phyloP scores from a whole-genome alignment of 768 basidiomycete species.

The Lactarius pseudohatsudake region DNA sequence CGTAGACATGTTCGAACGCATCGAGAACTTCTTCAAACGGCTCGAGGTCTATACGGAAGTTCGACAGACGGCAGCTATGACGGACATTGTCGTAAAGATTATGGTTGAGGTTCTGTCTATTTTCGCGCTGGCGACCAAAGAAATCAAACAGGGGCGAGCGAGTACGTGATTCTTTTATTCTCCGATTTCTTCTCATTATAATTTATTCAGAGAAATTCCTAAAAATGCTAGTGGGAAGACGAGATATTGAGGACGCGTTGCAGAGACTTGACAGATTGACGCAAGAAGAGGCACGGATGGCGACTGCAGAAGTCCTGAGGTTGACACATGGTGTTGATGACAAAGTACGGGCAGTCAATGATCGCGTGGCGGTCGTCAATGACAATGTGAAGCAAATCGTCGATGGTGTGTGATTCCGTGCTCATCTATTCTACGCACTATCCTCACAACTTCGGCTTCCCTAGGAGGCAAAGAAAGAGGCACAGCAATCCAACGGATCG shows the following conservation, averaged over 20 bases:
- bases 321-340: not conserved
- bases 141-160: not conserved
- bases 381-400: too few relatives aligned
- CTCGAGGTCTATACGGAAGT: not conserved
- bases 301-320: not conserved
- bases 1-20: not conserved
- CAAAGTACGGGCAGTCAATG: too few relatives aligned
- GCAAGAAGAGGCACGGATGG: not conserved
- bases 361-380: not conserved
- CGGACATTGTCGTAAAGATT: not conserved
- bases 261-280: too few relatives aligned
- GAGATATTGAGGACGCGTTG: not conserved
- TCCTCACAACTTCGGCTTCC: not conserved
- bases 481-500: not conserved
- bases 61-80: not conserved
- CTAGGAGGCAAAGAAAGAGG: not conserved
- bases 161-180: not conserved
- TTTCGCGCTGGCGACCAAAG: not conserved
- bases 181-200: not conserved
- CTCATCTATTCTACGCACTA: not conserved
- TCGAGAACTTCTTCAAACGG: not conserved
- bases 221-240: not conserved
- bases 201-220: not conserved
- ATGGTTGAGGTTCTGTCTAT: slow-evolving; percentile 1
- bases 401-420: not conserved